Percentiles rank a stretch among this genome's conserved stretches.
Evolutionary conservation across 441 rosid genomes (phyloP).

Genomic region (Gossypium schwendimanii): DNA sequence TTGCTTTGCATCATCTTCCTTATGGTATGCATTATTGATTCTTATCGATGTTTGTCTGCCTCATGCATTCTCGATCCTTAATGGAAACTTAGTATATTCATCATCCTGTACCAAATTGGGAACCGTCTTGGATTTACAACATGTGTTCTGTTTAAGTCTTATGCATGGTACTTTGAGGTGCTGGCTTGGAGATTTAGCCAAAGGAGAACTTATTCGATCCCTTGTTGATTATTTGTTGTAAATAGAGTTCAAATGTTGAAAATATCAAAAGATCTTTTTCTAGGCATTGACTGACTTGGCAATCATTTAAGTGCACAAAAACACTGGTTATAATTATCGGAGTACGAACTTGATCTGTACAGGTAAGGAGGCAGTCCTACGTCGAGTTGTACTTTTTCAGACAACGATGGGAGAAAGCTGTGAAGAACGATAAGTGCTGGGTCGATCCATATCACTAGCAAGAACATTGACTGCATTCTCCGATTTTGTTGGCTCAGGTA

Average conservation of each 20-base stretch:
- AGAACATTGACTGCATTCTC: neutral
- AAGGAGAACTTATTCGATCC: neutral
- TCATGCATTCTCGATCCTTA: neutral
- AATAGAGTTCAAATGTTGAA: neutral
- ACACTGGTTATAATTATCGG: neutral
- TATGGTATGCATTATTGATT: neutral
- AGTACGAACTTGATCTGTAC: neutral
- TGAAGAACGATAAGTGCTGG: conserved; percentile 47
- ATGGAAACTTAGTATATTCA: neutral
- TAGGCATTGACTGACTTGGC: neutral
- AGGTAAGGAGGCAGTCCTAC: conserved; percentile 66
- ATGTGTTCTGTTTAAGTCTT: neutral
- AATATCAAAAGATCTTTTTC: neutral
- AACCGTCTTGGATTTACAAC: neutral
- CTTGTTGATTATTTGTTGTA: neutral
- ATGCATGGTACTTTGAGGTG: neutral
- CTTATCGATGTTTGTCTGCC: neutral
- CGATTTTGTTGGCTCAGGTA: neutral
- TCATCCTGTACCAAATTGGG: neutral
- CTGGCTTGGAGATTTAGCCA: neutral
- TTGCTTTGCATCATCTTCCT: neutral
- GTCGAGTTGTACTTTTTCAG: conserved; percentile 36
- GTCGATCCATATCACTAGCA: conserved; percentile 38
- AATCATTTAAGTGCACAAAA: neutral
- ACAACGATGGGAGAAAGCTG: conserved; percentile 47